A percentile compares a stretch with the other conserved stretches of the same genome.
Evolutionary conservation across 179 eudicot species (phyloP).

Genomic region (Silene vulgaris): DNA sequence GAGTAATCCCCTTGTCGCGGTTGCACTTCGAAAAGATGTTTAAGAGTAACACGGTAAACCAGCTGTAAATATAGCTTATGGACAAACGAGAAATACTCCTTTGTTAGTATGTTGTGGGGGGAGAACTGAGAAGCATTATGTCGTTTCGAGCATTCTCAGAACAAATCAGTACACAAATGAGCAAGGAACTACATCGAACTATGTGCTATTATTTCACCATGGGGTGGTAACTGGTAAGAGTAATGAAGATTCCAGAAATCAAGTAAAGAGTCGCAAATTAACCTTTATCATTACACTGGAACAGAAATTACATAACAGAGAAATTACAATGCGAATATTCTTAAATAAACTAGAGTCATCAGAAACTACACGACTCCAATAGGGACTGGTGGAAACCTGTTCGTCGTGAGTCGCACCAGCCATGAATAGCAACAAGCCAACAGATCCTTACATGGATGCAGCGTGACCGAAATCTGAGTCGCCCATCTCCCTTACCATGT

Average conservation of each 20-base stretch:
- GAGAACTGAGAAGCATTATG: too few relatives aligned
- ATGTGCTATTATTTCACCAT: too few relatives aligned
- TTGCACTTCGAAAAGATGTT: too few relatives aligned
- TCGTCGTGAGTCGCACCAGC: background rate
- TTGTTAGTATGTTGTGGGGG: too few relatives aligned
- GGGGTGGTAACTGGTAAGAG: too few relatives aligned
- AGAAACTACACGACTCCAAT: slow-evolving; percentile 9
- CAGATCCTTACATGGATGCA: slow-evolving; percentile 28
- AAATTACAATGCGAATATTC: slow-evolving; percentile 8
- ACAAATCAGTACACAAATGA: too few relatives aligned
- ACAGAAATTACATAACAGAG: background rate
- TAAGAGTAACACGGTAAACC: too few relatives aligned
- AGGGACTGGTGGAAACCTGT: background rate
- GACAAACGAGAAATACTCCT: too few relatives aligned
- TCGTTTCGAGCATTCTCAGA: too few relatives aligned
- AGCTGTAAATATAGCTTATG: too few relatives aligned
- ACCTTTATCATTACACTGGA: background rate
- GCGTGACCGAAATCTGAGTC: slow-evolving; percentile 32
- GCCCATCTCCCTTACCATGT: slow-evolving; percentile 37
- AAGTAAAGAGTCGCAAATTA: background rate
- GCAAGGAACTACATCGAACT: too few relatives aligned
- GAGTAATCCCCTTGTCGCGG: too few relatives aligned
- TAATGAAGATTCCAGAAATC: background rate
- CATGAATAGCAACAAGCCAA: slow-evolving; percentile 2
- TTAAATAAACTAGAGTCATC: slow-evolving; percentile 13